These are phyloP conservation scores for Paxillus involutus DNA, from an alignment of 768 basidiomycete genomes.

Conservation along the genomic window DNA sequence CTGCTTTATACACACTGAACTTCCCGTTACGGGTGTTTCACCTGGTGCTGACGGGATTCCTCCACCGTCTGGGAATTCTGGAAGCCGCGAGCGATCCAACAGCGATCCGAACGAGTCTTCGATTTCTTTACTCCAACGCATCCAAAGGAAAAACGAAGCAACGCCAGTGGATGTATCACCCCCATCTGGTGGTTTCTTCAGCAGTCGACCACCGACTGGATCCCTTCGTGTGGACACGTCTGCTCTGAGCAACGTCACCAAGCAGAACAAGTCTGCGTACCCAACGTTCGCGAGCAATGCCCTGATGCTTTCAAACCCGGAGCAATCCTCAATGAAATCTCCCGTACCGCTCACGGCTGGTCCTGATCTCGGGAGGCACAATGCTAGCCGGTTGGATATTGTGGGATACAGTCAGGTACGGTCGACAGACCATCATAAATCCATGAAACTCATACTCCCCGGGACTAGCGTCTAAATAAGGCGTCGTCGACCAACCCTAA, in stretches of 20 bases:
- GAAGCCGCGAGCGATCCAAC: slow-evolving; percentile 68
- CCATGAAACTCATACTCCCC: slow-evolving; percentile 16
- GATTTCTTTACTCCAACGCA: slow-evolving; percentile 75
- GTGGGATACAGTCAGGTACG: slow-evolving; percentile 71
- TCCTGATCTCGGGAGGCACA: slow-evolving; percentile 80
- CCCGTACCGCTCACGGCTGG: slow-evolving; percentile 84
- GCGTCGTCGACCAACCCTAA: slow-evolving; percentile 47
- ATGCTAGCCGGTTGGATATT: slow-evolving; percentile 67
- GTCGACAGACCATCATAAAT: slow-evolving; percentile 6
- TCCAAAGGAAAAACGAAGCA: slow-evolving; percentile 64
- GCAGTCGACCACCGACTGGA: slow-evolving; percentile 65
- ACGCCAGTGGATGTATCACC: slow-evolving; percentile 57
- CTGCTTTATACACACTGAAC: slow-evolving; percentile 91
- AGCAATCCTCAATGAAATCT: slow-evolving; percentile 61
- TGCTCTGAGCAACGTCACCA: slow-evolving; percentile 53
- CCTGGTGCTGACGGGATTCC: slow-evolving; percentile 54
- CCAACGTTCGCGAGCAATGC: slow-evolving; percentile 55
- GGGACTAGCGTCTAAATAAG: slow-evolving; percentile 46
- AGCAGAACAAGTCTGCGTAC: slow-evolving; percentile 86
- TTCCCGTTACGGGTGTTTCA: slow-evolving; percentile 62
- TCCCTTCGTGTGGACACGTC: slow-evolving; percentile 76
- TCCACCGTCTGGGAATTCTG: slow-evolving; percentile 50
- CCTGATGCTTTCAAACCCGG: slow-evolving; percentile 51
- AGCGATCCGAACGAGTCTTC: slow-evolving; percentile 78
- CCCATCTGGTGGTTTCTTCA: slow-evolving; percentile 44